These are phyloP conservation scores for Ensete ventricosum DNA, from an alignment of 176 grass and related monocot genomes.

Conservation along the genomic window DNA sequence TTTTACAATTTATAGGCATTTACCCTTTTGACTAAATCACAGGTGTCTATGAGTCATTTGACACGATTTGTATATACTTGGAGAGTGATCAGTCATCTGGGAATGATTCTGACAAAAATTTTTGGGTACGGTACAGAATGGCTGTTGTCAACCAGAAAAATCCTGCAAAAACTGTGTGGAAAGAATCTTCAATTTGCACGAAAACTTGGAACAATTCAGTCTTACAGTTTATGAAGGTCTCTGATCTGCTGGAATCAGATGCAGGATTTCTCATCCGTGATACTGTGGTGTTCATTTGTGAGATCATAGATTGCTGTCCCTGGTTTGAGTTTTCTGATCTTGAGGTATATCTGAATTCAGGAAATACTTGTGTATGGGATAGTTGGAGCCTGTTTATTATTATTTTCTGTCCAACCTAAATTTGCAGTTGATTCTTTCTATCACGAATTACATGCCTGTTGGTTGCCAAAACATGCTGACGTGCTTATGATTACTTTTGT, in stretches of 20 bases:
- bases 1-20: neutral
- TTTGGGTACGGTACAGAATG: constrained; percentile 97
- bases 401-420: neutral
- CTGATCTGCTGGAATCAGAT: constrained; percentile 65
- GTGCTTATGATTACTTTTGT: too few species aligned
- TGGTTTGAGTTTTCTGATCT: constrained; percentile 99
- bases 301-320: constrained; percentile 94
- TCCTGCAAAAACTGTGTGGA: constrained; percentile 72
- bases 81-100: constrained; percentile 93
- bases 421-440: neutral
- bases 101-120: constrained; percentile 83
- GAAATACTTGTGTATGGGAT: neutral
- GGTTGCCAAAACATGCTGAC: too few species aligned
- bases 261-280: constrained; percentile 87
- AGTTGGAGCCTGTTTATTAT: neutral
- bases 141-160: constrained; percentile 84
- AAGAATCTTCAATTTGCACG: constrained; percentile 94
- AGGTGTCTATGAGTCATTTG: constrained; percentile 96
- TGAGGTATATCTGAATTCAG: constrained; percentile 50
- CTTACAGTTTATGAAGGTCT: constrained; percentile 93
- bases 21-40: constrained; percentile 9
- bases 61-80: constrained; percentile 94
- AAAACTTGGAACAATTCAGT: constrained; percentile 98
- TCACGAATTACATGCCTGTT: neutral
- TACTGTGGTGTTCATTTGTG: constrained; percentile 72